Percentiles rank a stretch among this genome's conserved stretches.
Conservation (phyloP, 2,329 filamentous ascomycete genomes). For the Huntiella abstrusa region DNA sequence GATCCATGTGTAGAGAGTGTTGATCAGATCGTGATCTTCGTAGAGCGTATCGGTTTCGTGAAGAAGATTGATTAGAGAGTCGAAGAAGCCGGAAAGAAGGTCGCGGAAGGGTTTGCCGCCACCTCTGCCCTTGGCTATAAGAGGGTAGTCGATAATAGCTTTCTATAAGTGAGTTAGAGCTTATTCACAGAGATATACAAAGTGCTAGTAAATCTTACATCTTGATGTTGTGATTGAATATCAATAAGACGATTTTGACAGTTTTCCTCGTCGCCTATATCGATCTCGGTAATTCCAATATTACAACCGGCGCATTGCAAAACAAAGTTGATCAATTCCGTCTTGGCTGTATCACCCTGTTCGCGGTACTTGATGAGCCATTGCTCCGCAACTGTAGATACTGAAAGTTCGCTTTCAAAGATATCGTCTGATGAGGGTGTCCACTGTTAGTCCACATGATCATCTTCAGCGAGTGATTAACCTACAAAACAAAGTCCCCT, state of each 20-base stretch:
- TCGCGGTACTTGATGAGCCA: slow-evolving; percentile 41
- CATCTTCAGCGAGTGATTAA: slow-evolving; percentile 11
- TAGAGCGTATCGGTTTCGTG: slow-evolving; percentile 72
- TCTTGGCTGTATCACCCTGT: slow-evolving; percentile 34
- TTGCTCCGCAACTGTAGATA: slow-evolving; percentile 37
- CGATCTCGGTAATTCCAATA: slow-evolving; percentile 56
- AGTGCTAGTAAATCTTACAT: slow-evolving; percentile 29
- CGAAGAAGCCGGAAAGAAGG: slow-evolving; percentile 61
- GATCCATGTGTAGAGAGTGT: slow-evolving; percentile 81
- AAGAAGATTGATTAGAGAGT: slow-evolving; percentile 54
- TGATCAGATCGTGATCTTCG: slow-evolving; percentile 55
- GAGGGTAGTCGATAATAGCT: slow-evolving; percentile 66
- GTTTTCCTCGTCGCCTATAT: slow-evolving; percentile 80
- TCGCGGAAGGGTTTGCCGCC: slow-evolving; percentile 60
- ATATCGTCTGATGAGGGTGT: slow-evolving; percentile 33
- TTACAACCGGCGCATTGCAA: slow-evolving; percentile 62
- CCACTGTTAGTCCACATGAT: background rate
- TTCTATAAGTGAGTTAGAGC: slow-evolving; percentile 34
- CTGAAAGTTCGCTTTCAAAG: slow-evolving; percentile 38
- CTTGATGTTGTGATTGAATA: slow-evolving; percentile 73
- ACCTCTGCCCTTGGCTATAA: slow-evolving; percentile 59
- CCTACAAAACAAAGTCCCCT: slow-evolving; percentile 11
- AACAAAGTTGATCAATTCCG: slow-evolving; percentile 48
- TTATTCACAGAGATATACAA: background rate
- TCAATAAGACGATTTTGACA: slow-evolving; percentile 60